Evolutionary conservation across 2,329 filamentous ascomycete genomes (phyloP), one percentile per base, ranked within the genome.

Genomic region (Fusarium hainanense): DNA sequence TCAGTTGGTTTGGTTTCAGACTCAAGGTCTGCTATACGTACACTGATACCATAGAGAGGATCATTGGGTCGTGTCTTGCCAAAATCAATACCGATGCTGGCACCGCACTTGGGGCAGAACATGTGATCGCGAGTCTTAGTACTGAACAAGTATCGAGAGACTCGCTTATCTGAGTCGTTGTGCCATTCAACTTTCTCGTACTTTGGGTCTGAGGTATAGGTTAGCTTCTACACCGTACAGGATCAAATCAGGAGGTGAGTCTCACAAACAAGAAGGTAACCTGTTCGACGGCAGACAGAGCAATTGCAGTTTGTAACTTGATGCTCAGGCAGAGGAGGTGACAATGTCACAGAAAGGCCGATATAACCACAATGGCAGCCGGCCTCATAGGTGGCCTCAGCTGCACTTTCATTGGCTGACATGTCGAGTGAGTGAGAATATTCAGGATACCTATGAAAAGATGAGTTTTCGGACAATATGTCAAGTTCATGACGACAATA

Each of bases 291-390:
- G 72, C 85, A 88, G 60, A 84, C 83, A 37, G 85, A 87, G 75
- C 86, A 88, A 71, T 83, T 85, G 79, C 86, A 88, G 21, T 81
- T 73, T n/a, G 83, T 48, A 6, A 86, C 80, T 62, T 79, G 76
- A 66, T 83, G 78, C 67, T 83, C 76, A 6, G 81, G 78, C 28
- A 87, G 78, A 27, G 84, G 81, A 25, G 85, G 84, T 30, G 82
- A 83, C 46, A 88, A 79, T 21, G 79, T 82, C 28, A 86, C 78
- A 16, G 80, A 79, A 70, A 86, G 84, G 63, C 81, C 77, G 63
- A 88, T 80, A 55, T 81, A 81, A 46, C 85, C 85, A 75, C 86
- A 88, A 73, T 88, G 85, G 67, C 85, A 88, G 58, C 82, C 82
- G 13, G 80, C 84, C 47, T 82, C 76, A 75, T 88, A 86, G 3